Base-by-base conservation (phyloP, 306 rosid genomes). In the Hippophae tibetana region DNA sequence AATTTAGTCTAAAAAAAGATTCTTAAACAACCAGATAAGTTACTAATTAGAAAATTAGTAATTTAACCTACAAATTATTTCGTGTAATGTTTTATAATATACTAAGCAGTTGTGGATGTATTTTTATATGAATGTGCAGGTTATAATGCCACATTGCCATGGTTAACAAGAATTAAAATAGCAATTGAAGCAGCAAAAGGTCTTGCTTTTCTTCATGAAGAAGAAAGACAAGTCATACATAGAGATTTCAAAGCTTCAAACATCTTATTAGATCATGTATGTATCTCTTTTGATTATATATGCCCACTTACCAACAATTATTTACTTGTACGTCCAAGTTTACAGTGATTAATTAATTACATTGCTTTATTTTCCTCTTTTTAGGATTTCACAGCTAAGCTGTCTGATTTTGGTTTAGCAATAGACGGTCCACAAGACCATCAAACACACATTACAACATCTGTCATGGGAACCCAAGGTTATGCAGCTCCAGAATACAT, bases 401-500 rank as follows among this genome's bases (percentile, higher is more conserved):
- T 92, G 27, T 88, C 95, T 1, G 99, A 92, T 77, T 92, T 92
- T 1, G 99, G 99, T 41, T 78, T 92, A 38, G 99, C 99, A 49
- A 84, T 77, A 7, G 86, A 92, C 45, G 95, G 90, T 46, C 90
- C 88, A 4, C 81, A 80, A 55, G 88, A 84, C 47, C 74, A 86
- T n/a, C 74, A 92, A 50, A 73, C 88, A 5, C 90, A 88, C 49
- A 47, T 84, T 10, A 72, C 90, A 46, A 82, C 95, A 10, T 68
- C 69, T 1, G 81, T 86, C 25, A 86, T 92, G 99, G 99, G 99
- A 8, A 92, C 99, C 0, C 79, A 69, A 63, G 99, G 99, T 56
- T 92, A 92, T 57, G 99, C 96, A 11, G 99, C 95, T 52, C 99
- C 97, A 0, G 99, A 88, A 73, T 92, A 92, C 62, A 65, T 88